Evolutionary conservation across 2,329 filamentous ascomycete species (phyloP).

Genomic region (Pseudogymnoascus sp.): DNA sequence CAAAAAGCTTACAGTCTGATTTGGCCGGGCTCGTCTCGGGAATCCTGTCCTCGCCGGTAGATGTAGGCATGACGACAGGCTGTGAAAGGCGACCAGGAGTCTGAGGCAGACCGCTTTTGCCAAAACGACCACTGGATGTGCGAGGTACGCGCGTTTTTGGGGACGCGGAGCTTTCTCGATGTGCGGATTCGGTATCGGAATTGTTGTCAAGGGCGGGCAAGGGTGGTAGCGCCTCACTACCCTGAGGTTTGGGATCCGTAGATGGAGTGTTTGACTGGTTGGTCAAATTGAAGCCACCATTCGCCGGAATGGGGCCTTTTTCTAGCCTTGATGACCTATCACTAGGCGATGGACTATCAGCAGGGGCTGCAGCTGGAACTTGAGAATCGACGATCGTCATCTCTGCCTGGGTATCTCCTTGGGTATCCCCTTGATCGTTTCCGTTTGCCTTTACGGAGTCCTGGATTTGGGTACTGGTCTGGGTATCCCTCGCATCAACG

Average conservation of each 20-base stretch:
- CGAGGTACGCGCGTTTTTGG: background rate
- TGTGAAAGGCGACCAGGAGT: background rate
- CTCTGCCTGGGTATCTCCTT: conserved; percentile 2
- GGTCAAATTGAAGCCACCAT: background rate
- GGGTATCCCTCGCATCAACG: conserved; percentile 21
- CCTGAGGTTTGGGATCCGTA: background rate
- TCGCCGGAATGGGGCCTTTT: background rate
- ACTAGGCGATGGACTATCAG: background rate
- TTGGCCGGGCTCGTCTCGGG: conserved; percentile 28
- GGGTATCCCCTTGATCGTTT: background rate
- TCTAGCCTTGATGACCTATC: background rate
- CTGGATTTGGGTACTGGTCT: conserved; percentile 14
- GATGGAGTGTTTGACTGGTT: conserved; percentile 3
- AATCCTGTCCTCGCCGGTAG: conserved; percentile 16
- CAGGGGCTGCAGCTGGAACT: background rate
- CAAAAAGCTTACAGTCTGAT: conserved; percentile 13
- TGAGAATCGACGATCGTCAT: conserved; percentile 4
- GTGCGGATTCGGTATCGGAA: background rate
- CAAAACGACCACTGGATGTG: background rate
- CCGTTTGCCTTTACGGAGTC: background rate
- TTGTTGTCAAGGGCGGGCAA: background rate
- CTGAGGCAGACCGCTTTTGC: background rate
- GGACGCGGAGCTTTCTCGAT: conserved; percentile 1
- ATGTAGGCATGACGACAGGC: background rate
- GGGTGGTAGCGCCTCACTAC: background rate